A percentile compares a stretch with the other conserved stretches of the same genome.
Evolutionary conservation across 2,329 filamentous ascomycete genomes (phyloP).

Genomic region (Aspergillus fumigatus): DNA sequence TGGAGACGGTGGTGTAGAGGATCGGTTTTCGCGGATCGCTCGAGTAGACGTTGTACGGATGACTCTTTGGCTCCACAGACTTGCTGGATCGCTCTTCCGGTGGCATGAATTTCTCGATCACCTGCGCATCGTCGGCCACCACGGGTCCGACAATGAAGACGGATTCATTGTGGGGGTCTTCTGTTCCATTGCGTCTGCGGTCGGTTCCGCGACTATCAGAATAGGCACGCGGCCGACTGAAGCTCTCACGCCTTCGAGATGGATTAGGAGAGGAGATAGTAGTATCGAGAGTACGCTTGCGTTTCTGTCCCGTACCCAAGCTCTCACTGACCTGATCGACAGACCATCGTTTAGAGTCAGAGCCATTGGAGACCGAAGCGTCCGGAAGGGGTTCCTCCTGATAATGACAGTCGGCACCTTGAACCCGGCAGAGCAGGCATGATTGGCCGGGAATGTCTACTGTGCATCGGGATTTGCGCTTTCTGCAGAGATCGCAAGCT

Average conservation of each 20-base stretch:
- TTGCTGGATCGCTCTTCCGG: constrained; percentile 33
- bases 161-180: constrained; percentile 40
- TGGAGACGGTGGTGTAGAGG: constrained; percentile 47
- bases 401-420: constrained; percentile 55
- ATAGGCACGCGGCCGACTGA: constrained; percentile 22
- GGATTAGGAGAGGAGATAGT: constrained; percentile 20
- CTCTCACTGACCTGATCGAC: constrained; percentile 21
- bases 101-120: constrained; percentile 57
- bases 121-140: constrained; percentile 56
- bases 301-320: constrained; percentile 28
- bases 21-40: constrained; percentile 45
- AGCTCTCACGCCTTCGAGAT: constrained; percentile 13
- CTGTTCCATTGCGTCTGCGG: constrained; percentile 26
- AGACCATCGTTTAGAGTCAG: constrained; percentile 27
- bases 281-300: constrained; percentile 31
- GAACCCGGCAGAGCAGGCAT: constrained; percentile 56
- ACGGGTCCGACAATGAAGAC: constrained; percentile 58
- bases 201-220: constrained; percentile 28
- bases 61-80: constrained; percentile 37
- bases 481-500: constrained; percentile 57
- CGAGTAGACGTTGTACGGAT: constrained; percentile 49
- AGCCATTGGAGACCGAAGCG: constrained; percentile 19
- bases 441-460: constrained; percentile 50
- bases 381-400: constrained; percentile 38
- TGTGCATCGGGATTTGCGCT: constrained; percentile 59